Percentiles rank a stretch among this genome's conserved stretches.
phyloP scores from a whole-genome alignment of 208 protist species.

The Trypanosomatidae sp. region DNA sequence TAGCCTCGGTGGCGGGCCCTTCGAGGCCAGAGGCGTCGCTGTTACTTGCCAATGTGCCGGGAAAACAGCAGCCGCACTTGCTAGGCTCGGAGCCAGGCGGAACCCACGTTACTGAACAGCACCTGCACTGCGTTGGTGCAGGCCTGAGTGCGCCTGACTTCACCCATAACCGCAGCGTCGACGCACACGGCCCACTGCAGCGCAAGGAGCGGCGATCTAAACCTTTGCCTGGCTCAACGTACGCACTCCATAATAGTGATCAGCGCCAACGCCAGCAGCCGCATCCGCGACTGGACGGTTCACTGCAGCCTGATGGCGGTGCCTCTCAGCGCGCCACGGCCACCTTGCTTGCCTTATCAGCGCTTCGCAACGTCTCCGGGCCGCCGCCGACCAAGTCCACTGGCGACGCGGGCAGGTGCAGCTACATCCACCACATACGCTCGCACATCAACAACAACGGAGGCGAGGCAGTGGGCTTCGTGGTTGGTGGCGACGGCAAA shows the following conservation, averaged over 20 bases:
- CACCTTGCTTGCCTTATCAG: conserved; percentile 21
- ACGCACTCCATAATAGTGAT: neutral
- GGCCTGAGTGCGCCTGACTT: neutral
- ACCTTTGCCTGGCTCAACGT: conserved; percentile 6
- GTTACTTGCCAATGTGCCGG: neutral
- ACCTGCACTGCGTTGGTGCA: neutral
- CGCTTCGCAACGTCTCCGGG: conserved; percentile 14
- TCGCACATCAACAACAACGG: neutral
- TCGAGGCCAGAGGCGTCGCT: neutral
- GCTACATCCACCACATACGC: neutral
- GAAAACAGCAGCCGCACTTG: conserved; percentile 1
- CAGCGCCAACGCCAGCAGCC: neutral
- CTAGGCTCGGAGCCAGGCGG: neutral
- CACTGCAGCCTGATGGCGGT: conserved; percentile 2
- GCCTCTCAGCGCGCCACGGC: conserved; percentile 17
- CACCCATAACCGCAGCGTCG: conserved; percentile 1
- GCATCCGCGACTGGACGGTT: conserved; percentile 1
- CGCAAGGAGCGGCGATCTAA: conserved; percentile 33
- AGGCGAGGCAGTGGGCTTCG: neutral
- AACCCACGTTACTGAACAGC: neutral
- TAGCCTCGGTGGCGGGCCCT: neutral
- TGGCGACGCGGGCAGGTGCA: conserved; percentile 4
- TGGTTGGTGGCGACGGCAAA: neutral
- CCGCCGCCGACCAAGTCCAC: conserved; percentile 1
- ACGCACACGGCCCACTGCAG: conserved; percentile 10